Base-by-base conservation (phyloP, 2,329 filamentous ascomycete species). In the Tolypocladium amazonense region DNA sequence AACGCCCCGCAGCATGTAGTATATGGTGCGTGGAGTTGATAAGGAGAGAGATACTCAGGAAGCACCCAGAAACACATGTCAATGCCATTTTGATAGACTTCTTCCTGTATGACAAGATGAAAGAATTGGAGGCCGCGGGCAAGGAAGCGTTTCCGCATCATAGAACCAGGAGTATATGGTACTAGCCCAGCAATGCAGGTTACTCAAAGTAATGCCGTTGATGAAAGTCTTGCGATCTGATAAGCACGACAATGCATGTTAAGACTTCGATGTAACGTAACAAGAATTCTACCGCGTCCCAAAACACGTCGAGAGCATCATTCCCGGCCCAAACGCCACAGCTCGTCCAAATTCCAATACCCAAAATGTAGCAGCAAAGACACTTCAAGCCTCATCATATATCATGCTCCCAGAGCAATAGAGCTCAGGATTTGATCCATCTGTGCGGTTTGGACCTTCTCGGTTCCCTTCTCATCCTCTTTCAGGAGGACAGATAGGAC, bases 61-160 rank as follows among this genome's bases (percentile, higher is more conserved):
- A 84, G 18, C 85, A 97, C 67, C 89, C 92, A 1, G 85, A 88
- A 12, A 81, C 86, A 1, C 79, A 83, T 58, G 74, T 88, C 66
- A 99, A 99, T 71, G 92, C 94, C 33, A 90, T 97, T 45, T 74
- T 99, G 67, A 94, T 99, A 63, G 94, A 99, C 73, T 99, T 97
- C 75, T 96, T 97, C 73, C 77, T 99, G 59, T 99, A 99, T 71
- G 94, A 99, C 75, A 86, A 88, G 23, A 92, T 94, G 76, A 99
- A 97, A 73, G 88, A 91, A 69, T 73, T 89, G 70, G 93, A 97
- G 72, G 78, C 76, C 0, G 72, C 78, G 64, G 78, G 85, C 58
- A 72, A 79, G 59, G 83, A 86, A 69, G 79, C 76, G 47, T 66
- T 75, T 56, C 90, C 90, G 6, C 92, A 96, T 74, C 92, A 97